Evolutionary conservation across 2,329 filamentous ascomycete species (phyloP), one percentile per base, ranked within the genome.

Genomic region (Pseudodiploospora longispora): DNA sequence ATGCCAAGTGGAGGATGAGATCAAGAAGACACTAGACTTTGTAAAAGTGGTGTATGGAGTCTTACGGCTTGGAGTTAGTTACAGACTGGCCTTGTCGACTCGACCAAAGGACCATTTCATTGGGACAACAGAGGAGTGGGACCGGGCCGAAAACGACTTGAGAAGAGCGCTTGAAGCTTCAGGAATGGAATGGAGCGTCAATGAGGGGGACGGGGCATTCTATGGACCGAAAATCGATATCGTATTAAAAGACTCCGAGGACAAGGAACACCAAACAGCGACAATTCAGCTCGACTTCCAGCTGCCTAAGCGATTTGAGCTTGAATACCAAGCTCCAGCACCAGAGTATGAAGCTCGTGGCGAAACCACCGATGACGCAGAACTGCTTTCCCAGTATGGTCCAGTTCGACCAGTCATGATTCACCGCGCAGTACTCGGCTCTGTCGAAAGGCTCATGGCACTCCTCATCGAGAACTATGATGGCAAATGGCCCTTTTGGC

Each of bases 141-240:
- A 68, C 12, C 58, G 62, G n/a, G 68, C 68, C 1, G 67, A 71
- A 52, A 55, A 57, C n/a, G 58, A 63, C 7, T 47, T 71, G 42
- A 61, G 58, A 45, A 58, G 63, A 39, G 68, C 68, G 1, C 52
- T 69, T 1, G 78, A 83, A 44, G 79, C 86, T 53, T 89, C 87
- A 10, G 83, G 82, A 7, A 76, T 80, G 54, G 66, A 75, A 32
- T 95, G 87, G 85, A 76, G 74, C 2, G 53, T 91, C 46, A 91
- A 89, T 50, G 76, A 83, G 55, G 87, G 87, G 8, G 88, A 94
- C 48, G 88, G 89, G 10, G 88, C 88, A 4, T 95, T 95, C 58
- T 95, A 95, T 57, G 88, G 89, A 0, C 88, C 89, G 30, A 95
- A 95, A 67, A 95, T 95, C 51, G 88, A 95, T 58, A 85, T 95